A percentile compares a stretch with the other conserved stretches of the same genome.
Evolutionary conservation across 164 flowering plant genomes (phyloP).

Genomic region (Magnolia sinica): DNA sequence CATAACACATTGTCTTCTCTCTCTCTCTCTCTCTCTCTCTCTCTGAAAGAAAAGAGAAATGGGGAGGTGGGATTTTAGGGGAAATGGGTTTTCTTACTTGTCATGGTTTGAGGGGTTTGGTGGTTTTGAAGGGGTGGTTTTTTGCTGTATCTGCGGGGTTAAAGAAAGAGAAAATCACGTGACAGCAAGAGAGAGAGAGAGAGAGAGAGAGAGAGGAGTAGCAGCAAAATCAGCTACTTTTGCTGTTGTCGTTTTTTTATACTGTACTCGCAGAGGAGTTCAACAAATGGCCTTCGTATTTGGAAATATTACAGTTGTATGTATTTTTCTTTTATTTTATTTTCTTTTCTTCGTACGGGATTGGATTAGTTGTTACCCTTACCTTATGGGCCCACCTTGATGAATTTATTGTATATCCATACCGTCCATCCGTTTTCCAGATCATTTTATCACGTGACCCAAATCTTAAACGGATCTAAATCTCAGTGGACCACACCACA

Average conservation of each 20-base stretch:
- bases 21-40: neutral
- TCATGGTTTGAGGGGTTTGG: neutral
- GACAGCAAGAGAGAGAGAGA: neutral
- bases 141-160: neutral
- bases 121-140: neutral
- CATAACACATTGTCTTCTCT: conserved; percentile 54
- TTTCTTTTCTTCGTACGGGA: too few species aligned
- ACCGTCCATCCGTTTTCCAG: too few species aligned
- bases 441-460: too few species aligned
- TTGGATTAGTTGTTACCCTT: too few species aligned
- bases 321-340: too few species aligned
- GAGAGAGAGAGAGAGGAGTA: neutral
- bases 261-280: neutral
- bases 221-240: neutral
- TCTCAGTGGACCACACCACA: too few species aligned
- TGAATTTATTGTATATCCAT: too few species aligned
- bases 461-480: too few species aligned
- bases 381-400: too few species aligned
- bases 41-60: neutral
- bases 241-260: neutral
- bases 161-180: neutral
- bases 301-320: neutral
- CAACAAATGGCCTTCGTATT: neutral
- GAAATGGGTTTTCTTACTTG: neutral
- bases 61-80: neutral